Base-by-base conservation (phyloP, 441 rosid genomes). In the Erysimum cheiri region DNA sequence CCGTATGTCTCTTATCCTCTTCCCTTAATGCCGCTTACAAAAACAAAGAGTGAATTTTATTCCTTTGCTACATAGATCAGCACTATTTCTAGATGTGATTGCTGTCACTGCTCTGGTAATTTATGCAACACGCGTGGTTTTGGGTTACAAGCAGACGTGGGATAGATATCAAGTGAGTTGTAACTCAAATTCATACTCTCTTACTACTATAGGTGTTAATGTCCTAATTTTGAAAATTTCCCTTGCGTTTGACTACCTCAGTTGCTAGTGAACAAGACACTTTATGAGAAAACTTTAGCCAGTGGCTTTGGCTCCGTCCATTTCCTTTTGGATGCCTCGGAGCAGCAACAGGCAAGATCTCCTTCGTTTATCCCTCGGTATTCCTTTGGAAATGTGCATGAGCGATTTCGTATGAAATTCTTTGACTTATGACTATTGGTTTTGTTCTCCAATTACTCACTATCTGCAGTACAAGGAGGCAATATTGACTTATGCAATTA, bases 121-220 rank as follows among this genome's bases (percentile, higher is more conserved):
- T 67, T 90, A 83, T 73, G 88, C 83, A 64, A 80, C 84, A 63
- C 98, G 98, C 3, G 94, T 91, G 80, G 92, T 80, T 70, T 82
- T 94, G 85, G 98, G 97, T 73, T 94, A 94, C 85, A 91, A 94
- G 75, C 98, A 94, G 81, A 94, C 98, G 39, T 87, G 96, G 94
- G 98, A 94, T 66, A 86, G 98, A 70, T 94, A 94, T 81, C 96
- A 94, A 82, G 97, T 90, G 78, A 88, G 91, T 75, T 70, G 33
- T 49, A 50, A 32, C 49, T 29, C 13, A 48, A 37, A 12, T 12
- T 48, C 33, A 4, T 49, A 36, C 32, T 54, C 52, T 14, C 41
- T 62, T 47, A 50, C 57, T 26, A 4, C 29, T 41, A 62, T 36
- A 59, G 60, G 10, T 64, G 50, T 24, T 29, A 22, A 14, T 49